Base-by-base conservation (phyloP, 129 eudicot species). In the Smallanthus sonchifolius region DNA sequence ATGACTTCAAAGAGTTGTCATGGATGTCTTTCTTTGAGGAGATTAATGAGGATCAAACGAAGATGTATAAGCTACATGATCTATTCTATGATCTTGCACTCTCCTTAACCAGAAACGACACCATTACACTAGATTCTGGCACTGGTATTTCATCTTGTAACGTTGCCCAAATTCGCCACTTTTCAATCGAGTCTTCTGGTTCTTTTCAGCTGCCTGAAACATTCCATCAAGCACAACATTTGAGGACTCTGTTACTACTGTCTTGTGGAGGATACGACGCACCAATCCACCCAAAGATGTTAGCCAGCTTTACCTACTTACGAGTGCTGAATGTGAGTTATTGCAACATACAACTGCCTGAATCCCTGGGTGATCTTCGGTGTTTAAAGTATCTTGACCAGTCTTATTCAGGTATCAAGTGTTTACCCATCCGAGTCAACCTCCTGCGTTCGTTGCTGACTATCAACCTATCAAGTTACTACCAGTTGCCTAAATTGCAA, bases 301-400 rank as follows among this genome's bases (percentile, higher is more conserved):
- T 44, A 30, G 44, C 77, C 20, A 64, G 47, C 16, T 76, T 81
- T 49, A 64, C 69, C 14, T 71, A 76, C 62, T 65, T 81, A 63
- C 32, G 70, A 44, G 77, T 70, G 57, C 70, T 81, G 35, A 69
- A 52, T 51, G 63, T 81, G 30, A 76, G 85, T 71, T 67, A 71
- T 14, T 62, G 81, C n/a, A 48, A 65, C 45, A 72, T 65, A 60
- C 62, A 62, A n/a, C 36, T 75, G 7, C 81, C 77, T 45, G 65
- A 70, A 45, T 70, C 81, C 5, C 24, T 81, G 11, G 63, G 77
- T 75, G 74, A 30, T n/a, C 35, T 76, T 6, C 60, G 38, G 40
- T 64, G 73, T 63, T 71, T 81, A 69, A 81, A 62, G 64, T 70
- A 75, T 51, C 57, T 81, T 52, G 85, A 81, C 80, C 78, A 75